Percentiles rank a stretch among this genome's conserved stretches.
Evolutionary conservation across 2,329 filamentous ascomycete genomes (phyloP).

Genomic region (Cryoendolithus antarcticus): DNA sequence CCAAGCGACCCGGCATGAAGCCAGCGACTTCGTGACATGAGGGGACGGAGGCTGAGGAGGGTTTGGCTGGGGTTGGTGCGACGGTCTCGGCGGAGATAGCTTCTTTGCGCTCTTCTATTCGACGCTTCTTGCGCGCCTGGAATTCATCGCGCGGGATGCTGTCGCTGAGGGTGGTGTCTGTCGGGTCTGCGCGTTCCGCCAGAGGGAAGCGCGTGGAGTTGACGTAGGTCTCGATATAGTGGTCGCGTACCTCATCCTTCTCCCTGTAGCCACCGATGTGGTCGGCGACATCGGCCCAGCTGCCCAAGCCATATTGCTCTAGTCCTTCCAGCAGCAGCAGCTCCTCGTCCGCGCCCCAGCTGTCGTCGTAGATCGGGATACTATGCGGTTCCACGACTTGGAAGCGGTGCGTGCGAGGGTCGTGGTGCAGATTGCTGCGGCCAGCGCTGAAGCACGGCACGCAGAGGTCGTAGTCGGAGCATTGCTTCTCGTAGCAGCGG

Average conservation of each 20-base stretch:
- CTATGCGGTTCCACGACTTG: conserved; percentile 97
- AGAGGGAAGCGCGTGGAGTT: conserved; percentile 75
- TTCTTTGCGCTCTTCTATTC: conserved; percentile 86
- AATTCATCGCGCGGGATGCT: conserved; percentile 83
- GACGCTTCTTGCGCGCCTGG: conserved; percentile 78
- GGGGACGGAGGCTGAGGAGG: conserved; percentile 75
- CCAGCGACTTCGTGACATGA: conserved; percentile 96
- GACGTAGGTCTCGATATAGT: conserved; percentile 82
- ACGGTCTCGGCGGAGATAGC: conserved; percentile 71
- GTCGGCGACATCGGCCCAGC: conserved; percentile 95
- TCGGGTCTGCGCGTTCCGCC: conserved; percentile 71
- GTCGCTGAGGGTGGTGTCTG: conserved; percentile 66
- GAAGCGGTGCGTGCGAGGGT: conserved; percentile 75
- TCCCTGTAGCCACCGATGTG: conserved; percentile 91
- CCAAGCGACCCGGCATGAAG: conserved; percentile 93
- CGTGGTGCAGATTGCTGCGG: conserved; percentile 67
- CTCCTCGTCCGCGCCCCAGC: conserved; percentile 97
- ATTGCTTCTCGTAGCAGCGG: conserved; percentile 69
- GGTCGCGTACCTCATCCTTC: conserved; percentile 91
- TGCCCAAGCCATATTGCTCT: conserved; percentile 90
- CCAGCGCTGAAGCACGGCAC: conserved; percentile 87
- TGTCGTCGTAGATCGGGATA: conserved; percentile 85
- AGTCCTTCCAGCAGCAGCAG: conserved; percentile 84
- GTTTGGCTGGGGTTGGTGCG: conserved; percentile 77
- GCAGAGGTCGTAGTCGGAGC: conserved; percentile 92